phyloP scores from a whole-genome alignment of 306 rosid species.

The barrel medic (Medicago truncatula) region DNA sequence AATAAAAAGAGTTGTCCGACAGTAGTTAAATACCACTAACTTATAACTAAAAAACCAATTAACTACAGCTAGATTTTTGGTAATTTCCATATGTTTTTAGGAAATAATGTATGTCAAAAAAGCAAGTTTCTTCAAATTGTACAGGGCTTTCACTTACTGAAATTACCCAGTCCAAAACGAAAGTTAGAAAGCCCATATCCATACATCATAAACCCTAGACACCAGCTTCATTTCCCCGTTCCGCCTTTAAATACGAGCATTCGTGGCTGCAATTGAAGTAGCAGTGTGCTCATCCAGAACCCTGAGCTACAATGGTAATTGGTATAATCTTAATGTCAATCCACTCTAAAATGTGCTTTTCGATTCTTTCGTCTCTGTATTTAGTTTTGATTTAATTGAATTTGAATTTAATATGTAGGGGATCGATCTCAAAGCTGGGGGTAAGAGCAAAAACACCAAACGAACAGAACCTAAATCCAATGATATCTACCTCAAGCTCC shows the following conservation, averaged over 20 bases:
- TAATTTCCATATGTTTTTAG: no score
- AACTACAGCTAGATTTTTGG: no score
- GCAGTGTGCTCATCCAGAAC: not conserved
- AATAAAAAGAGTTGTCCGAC: no score
- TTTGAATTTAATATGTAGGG: conserved; percentile 41
- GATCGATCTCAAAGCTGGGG: conserved; percentile 75
- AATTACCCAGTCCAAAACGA: not conserved
- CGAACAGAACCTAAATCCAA: conserved; percentile 80
- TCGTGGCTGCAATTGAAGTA: not conserved
- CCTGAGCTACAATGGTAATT: conserved; percentile 40
- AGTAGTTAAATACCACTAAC: no score
- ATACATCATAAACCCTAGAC: conserved; percentile 44
- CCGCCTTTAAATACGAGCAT: not conserved
- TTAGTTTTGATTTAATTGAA: not conserved
- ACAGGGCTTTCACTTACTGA: no score
- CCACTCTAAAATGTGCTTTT: not conserved
- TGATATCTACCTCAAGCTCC: conserved; percentile 73
- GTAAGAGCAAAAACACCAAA: conserved; percentile 83
- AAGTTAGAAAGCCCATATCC: conserved; percentile 20
- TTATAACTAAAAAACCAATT: no score
- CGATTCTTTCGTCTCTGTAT: not conserved
- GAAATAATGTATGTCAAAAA: no score
- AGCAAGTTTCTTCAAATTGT: no score
- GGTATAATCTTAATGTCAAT: no score
- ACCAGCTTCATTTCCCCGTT: not conserved